These are phyloP conservation scores for Zanthoxylum bungeanum DNA, from an alignment of 345 rosid genomes.

Conservation along the genomic window DNA sequence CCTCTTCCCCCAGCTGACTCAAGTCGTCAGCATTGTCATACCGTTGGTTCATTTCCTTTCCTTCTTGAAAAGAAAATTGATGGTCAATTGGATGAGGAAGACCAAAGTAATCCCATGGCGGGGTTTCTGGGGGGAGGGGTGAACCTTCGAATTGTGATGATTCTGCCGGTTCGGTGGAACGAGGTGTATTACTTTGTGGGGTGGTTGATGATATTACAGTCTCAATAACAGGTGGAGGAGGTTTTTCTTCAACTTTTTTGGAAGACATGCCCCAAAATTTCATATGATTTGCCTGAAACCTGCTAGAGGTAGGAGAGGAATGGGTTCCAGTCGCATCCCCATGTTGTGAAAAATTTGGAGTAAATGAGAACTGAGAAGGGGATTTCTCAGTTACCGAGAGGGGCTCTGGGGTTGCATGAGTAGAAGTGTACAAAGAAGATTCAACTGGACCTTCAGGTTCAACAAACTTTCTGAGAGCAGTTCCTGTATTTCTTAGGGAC, in stretches of 20 bases:
- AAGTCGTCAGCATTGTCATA: slow-evolving; percentile 44
- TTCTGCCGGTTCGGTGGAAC: slow-evolving; percentile 43
- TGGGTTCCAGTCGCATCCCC: slow-evolving; percentile 40
- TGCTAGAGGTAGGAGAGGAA: slow-evolving; percentile 59
- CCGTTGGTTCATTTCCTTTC: slow-evolving; percentile 31
- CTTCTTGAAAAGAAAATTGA: slow-evolving; percentile 56
- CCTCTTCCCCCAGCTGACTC: slow-evolving; percentile 49
- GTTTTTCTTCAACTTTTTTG: slow-evolving; percentile 69
- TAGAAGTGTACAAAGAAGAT: slow-evolving; percentile 79
- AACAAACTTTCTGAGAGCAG: slow-evolving; percentile 70
- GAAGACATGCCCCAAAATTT: slow-evolving; percentile 58
- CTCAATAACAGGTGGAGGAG: slow-evolving; percentile 43
- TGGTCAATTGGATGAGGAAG: slow-evolving; percentile 60
- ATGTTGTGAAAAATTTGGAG: slow-evolving; percentile 57
- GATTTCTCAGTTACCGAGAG: slow-evolving; percentile 58
- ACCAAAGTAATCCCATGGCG: slow-evolving; percentile 89
- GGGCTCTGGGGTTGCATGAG: slow-evolving; percentile 73
- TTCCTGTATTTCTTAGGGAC: slow-evolving; percentile 67
- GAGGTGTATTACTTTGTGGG: slow-evolving; percentile 38
- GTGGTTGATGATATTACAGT: slow-evolving; percentile 53
- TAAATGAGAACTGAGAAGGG: slow-evolving; percentile 50
- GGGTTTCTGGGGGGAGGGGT: slow-evolving; percentile 45
- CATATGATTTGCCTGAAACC: slow-evolving; percentile 61
- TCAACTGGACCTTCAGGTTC: slow-evolving; percentile 72
- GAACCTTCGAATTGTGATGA: slow-evolving; percentile 49